Evolutionary conservation across 495 filamentous ascomycete species (phyloP), one percentile per base, ranked within the genome.

Genomic region (Talaromyces stipitatus): DNA sequence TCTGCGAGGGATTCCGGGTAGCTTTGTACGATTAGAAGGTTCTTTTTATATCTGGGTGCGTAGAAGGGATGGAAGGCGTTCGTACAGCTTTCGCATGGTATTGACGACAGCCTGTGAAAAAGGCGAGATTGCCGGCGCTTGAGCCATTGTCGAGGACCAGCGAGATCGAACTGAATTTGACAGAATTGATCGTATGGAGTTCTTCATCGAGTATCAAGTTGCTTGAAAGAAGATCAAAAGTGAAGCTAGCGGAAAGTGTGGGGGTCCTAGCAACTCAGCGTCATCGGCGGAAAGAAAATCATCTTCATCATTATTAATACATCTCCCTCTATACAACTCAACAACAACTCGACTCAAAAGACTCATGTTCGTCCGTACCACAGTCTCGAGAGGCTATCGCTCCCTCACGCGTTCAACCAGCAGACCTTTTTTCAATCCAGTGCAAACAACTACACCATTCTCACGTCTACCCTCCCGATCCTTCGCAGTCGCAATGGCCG

Each of bases 1-100:
- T 97, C 92, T 10, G 94, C 92, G 47, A 97, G 78, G 38, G 83
- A 83, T 71, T 92, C 87, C 0, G 94, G 94, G 68, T 95, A 98
- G 36, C 91, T 95, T 64, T 29, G 43, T 32, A 27, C 6, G 53
- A 29, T 58, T 66, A 51, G 61, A 60, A 62, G n/a, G n/a, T 51
- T 57, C 28, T 12, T 30, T 32, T 2, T 22, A 28, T 18, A 26
- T 1, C 4, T 9, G 20, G 7, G 32, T 29, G 12, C 14, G 22
- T 8, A 23, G 28, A 52, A 53, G 27, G 78, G n/a, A n/a, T n/a
- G n/a, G n/a, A n/a, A n/a, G n/a, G n/a, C n/a, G n/a, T n/a, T n/a
- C 88, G 66, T 75, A 96, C 91, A 97, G 76, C 61, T 82, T 85
- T 61, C 82, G 78, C 84, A 98, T 88, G 2, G 91, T 84, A 67